Evolutionary conservation across 768 basidiomycete species (phyloP), one percentile per base, ranked within the genome.

Genomic region (Multifurca ochricompacta): DNA sequence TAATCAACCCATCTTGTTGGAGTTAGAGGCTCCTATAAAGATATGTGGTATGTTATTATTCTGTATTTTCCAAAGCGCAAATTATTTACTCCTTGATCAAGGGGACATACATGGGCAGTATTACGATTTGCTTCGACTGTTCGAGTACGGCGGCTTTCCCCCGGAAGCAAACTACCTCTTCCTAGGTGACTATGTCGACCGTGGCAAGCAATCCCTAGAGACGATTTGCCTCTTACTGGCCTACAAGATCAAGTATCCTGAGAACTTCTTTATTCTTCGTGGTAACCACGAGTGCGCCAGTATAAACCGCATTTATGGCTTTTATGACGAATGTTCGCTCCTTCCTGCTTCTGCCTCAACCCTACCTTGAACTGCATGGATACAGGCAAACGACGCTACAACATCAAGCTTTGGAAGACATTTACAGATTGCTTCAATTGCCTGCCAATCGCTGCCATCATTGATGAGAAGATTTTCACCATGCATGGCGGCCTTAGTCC

Each of bases 361-460:
- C 46, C 40, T 31, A 39, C 31, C 31, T n/a, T 59, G 30, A 58
- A 25, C 45, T 48, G 8, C 47, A 50, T 31, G 5, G 48, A 25
- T 14, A 31, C 68, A 98, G 95, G 95, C 80, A 99, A 99, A 78
- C 91, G 95, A 69, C 85, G 95, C 68, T 98, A 97, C 80, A 99
- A 98, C 78, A 99, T 99, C 81, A 99, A 99, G 73, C 79, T 97
- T 68, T 99, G 95, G 95, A 99, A 99, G 80, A 99, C 95, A 32
- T 99, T 99, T 72, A 99, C 95, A 56, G 95, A 99, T 70, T 97
- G 95, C 75, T 99, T 99, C 81, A 99, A 99, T 76, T 98, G 95
- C 70, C 76, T 97, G 62, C 95, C 95, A 34, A 97, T 99, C 69
- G 95, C 95, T 44, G 95, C 95, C 64, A 97, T 99, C 73, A 97